A percentile compares a stretch with the other conserved stretches of the same genome.
These are phyloP conservation scores for Botrytis sinoallii DNA, from an alignment of 2,329 filamentous ascomycete genomes.

Conservation along the genomic window DNA sequence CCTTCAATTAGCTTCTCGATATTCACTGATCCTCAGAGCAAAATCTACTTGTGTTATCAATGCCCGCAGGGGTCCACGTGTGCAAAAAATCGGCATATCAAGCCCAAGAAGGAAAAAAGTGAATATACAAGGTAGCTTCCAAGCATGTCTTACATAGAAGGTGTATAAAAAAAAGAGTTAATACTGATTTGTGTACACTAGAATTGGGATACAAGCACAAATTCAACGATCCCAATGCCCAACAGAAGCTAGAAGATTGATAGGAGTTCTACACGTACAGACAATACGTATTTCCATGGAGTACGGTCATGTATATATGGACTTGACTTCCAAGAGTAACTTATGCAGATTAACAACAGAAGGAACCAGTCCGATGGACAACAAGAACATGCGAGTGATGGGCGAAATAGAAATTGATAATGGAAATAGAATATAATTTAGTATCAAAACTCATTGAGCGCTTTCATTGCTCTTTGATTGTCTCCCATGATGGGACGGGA, in stretches of 20 bases:
- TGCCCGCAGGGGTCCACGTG: too few species aligned
- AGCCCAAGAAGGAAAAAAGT: neutral
- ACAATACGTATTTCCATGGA: neutral
- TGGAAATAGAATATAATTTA: neutral
- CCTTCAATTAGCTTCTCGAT: too few species aligned
- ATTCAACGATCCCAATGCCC: neutral
- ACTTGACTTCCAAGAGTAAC: neutral
- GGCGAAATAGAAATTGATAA: neutral
- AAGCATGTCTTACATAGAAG: neutral
- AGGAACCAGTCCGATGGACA: neutral
- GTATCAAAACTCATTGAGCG: neutral
- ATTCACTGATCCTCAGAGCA: neutral
- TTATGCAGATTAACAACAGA: neutral
- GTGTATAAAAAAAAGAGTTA: neutral
- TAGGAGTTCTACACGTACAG: neutral
- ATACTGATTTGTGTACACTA: neutral
- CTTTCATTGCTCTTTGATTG: neutral
- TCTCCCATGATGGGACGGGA: neutral
- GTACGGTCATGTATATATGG: neutral
- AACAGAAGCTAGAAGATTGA: accelerated
- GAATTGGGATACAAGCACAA: neutral
- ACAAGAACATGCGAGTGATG: neutral
- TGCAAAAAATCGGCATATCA: neutral
- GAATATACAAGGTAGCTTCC: neutral
- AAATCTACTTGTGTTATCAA: neutral